These are phyloP conservation scores for Grosmannia serpens DNA, from an alignment of 2,329 filamentous ascomycete genomes.

Conservation along the genomic window DNA sequence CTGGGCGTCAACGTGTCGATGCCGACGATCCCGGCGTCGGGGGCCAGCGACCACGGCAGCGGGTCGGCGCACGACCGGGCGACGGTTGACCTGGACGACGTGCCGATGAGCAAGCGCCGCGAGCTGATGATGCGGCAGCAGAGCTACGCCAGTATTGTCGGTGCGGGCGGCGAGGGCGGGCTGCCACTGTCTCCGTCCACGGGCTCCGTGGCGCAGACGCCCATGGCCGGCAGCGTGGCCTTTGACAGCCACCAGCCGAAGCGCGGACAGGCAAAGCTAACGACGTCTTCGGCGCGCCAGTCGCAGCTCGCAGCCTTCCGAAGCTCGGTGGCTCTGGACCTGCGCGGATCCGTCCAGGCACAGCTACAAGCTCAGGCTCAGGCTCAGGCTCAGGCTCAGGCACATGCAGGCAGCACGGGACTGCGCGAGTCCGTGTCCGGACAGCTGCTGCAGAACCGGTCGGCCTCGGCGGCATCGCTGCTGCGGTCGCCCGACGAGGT, in stretches of 20 bases:
- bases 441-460: slow-evolving; percentile 17
- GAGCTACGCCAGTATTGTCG: slow-evolving; percentile 24
- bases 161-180: not conserved
- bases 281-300: slow-evolving; percentile 35
- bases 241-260: slow-evolving; percentile 47
- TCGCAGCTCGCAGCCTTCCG: slow-evolving; percentile 56
- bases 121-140: slow-evolving; percentile 49
- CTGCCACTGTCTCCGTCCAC: not conserved
- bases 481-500: slow-evolving; percentile 14
- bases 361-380: not conserved
- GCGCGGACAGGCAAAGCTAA: slow-evolving; percentile 28
- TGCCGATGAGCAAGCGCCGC: slow-evolving; percentile 59
- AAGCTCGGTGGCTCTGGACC: slow-evolving; percentile 50
- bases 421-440: slow-evolving; percentile 13
- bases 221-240: slow-evolving; percentile 20
- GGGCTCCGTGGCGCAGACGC: not conserved
- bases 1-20: slow-evolving; percentile 10
- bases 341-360: slow-evolving; percentile 27
- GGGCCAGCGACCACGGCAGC: slow-evolving; percentile 1
- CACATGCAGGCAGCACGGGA: not conserved
- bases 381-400: not conserved
- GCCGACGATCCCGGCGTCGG: slow-evolving; percentile 19
- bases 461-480: slow-evolving; percentile 5
- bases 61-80: slow-evolving; percentile 3
- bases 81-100: slow-evolving; percentile 46